Evolutionary conservation across 345 rosid genomes (phyloP).

Genomic region (Carallia pectinifolia): DNA sequence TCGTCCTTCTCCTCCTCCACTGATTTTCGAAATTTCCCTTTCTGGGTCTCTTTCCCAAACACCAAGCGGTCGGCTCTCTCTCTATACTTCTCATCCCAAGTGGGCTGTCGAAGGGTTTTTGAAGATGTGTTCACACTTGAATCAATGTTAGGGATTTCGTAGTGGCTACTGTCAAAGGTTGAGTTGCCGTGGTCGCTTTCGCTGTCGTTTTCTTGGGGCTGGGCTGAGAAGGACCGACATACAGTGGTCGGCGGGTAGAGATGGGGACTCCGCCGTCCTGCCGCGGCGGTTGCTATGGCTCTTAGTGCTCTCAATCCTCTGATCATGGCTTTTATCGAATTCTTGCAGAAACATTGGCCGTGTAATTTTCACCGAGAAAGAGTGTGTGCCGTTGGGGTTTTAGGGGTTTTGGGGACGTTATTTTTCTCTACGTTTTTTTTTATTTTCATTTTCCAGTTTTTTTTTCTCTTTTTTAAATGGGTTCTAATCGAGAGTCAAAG

Average conservation of each 20-base stretch:
- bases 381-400: too few species aligned
- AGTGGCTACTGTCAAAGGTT: constrained; percentile 62
- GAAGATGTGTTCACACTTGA: constrained; percentile 4
- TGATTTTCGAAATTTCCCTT: constrained; percentile 19
- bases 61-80: constrained; percentile 49
- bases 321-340: constrained; percentile 26
- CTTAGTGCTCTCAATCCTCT: constrained; percentile 47
- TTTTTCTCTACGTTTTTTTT: too few species aligned
- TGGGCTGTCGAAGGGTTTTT: constrained; percentile 33
- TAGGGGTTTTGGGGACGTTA: too few species aligned
- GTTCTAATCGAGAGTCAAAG: too few species aligned
- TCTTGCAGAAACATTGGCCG: neutral
- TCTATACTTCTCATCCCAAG: constrained; percentile 70
- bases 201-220: constrained; percentile 42
- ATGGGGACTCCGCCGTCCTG: constrained; percentile 20
- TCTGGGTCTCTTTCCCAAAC: constrained; percentile 45
- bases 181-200: constrained; percentile 37
- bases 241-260: constrained; percentile 18
- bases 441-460: too few species aligned
- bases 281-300: constrained; percentile 1
- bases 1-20: constrained; percentile 51
- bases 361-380: neutral
- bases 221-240: constrained; percentile 56
- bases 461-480: too few species aligned
- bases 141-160: constrained; percentile 26